Conservation (phyloP, 495 filamentous ascomycete genomes). For the Bathelium albidoporum region DNA sequence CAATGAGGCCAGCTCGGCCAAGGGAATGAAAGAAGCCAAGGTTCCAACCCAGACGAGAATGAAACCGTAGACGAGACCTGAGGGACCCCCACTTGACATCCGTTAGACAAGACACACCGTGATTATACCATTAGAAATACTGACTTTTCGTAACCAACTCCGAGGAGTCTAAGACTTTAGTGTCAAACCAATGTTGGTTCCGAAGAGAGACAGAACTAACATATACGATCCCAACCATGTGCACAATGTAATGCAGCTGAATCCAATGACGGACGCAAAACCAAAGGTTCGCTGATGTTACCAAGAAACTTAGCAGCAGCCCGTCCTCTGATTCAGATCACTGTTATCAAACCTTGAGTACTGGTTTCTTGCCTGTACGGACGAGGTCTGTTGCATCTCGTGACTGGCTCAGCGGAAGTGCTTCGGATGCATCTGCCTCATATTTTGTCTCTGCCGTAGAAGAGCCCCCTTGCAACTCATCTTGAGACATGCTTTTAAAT, state of each 20-base stretch:
- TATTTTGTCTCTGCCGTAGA: too few species aligned
- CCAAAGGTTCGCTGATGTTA: slow-evolving; percentile 42
- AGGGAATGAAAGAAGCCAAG: background rate
- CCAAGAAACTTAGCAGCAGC: too few species aligned
- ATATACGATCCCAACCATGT: slow-evolving; percentile 28
- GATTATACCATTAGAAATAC: background rate
- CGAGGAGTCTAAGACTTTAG: slow-evolving; percentile 23
- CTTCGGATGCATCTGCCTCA: too few species aligned
- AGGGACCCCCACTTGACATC: slow-evolving; percentile 6
- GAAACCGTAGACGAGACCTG: slow-evolving; percentile 8
- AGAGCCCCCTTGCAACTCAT: too few species aligned
- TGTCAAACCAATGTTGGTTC: background rate
- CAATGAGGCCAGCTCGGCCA: slow-evolving; percentile 14
- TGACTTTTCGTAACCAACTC: background rate
- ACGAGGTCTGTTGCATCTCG: too few species aligned
- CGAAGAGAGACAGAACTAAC: background rate
- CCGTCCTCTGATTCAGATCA: too few species aligned
- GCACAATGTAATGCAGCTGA: slow-evolving; percentile 39
- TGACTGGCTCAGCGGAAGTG: too few species aligned
- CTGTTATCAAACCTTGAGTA: background rate
- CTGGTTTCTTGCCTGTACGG: background rate
- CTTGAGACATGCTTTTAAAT: too few species aligned
- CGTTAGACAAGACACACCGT: slow-evolving; percentile 1
- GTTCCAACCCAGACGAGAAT: slow-evolving; percentile 9
- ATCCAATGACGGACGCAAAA: slow-evolving; percentile 39